phyloP scores from a whole-genome alignment of 2,329 filamentous ascomycete genomes.

The Neurospora sp. region DNA sequence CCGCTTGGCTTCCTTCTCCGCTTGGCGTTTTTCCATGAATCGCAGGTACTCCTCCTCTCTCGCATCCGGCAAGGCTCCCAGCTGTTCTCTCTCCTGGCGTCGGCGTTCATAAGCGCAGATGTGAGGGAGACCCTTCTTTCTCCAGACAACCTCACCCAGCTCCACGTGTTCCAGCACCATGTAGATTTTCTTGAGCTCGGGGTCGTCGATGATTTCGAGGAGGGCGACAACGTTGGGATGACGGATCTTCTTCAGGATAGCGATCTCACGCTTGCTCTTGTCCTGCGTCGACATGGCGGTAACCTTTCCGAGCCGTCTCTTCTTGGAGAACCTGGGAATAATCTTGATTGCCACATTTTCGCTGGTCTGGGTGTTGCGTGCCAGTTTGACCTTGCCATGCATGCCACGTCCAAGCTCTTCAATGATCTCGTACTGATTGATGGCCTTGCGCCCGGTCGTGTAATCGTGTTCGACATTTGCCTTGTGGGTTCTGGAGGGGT shows the following conservation, averaged over 20 bases:
- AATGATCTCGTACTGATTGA: constrained; percentile 96
- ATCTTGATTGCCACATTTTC: constrained; percentile 96
- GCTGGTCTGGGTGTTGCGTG: constrained; percentile 64
- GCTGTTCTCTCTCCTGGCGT: constrained; percentile 64
- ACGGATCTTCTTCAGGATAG: constrained; percentile 94
- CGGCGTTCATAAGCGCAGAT: constrained; percentile 76
- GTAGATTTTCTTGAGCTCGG: constrained; percentile 93
- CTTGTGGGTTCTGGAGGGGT: constrained; percentile 60
- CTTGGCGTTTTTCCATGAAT: constrained; percentile 48
- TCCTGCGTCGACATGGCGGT: constrained; percentile 54
- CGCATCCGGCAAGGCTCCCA: constrained; percentile 45
- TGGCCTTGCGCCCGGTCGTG: constrained; percentile 83
- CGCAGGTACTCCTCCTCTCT: constrained; percentile 53
- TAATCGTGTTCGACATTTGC: constrained; percentile 83
- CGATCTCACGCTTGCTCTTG: constrained; percentile 91
- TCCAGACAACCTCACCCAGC: constrained; percentile 87
- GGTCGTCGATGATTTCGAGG: constrained; percentile 95
- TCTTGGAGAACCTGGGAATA: constrained; percentile 90
- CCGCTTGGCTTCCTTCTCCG: constrained; percentile 46
- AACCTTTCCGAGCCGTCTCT: constrained; percentile 79
- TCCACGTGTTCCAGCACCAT: constrained; percentile 95
- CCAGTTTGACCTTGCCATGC: constrained; percentile 96
- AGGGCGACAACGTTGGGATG: constrained; percentile 95
- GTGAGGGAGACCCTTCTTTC: constrained; percentile 75
- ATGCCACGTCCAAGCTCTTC: constrained; percentile 93